Conservation (phyloP, 208 protist genomes). For the Porcisia deanei region DNA sequence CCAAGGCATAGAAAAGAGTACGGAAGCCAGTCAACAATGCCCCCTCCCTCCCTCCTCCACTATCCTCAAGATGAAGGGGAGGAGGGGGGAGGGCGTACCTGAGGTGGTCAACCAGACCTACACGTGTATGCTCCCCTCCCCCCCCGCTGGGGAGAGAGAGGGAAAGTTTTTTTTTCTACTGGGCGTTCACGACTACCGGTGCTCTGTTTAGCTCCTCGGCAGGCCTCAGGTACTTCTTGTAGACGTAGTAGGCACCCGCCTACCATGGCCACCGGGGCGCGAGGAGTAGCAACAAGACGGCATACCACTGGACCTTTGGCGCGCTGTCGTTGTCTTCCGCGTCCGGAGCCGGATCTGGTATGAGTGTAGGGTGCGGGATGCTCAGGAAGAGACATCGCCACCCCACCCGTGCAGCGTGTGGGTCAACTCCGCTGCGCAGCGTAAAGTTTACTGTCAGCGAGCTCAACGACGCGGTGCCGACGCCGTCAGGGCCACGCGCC, state of each 20-base stretch:
- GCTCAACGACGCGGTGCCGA: slow-evolving; percentile 16
- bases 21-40: too few species aligned
- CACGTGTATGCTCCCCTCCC: too few species aligned
- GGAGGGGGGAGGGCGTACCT: background rate
- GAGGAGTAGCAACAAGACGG: slow-evolving; percentile 47
- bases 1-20: too few species aligned
- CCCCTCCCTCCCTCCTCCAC: too few species aligned
- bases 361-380: slow-evolving; percentile 45
- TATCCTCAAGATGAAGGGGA: background rate
- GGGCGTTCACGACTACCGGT: slow-evolving; percentile 14
- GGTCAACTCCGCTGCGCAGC: slow-evolving; percentile 50
- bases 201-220: background rate
- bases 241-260: slow-evolving; percentile 44
- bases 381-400: slow-evolving; percentile 49
- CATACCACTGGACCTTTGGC: slow-evolving; percentile 50
- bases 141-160: background rate
- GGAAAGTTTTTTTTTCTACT: background rate
- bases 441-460: slow-evolving; percentile 57
- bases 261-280: slow-evolving; percentile 39
- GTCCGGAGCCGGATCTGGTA: slow-evolving; percentile 31
- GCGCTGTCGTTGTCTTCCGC: slow-evolving; percentile 39
- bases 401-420: slow-evolving; percentile 39
- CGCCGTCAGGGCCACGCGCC: background rate
- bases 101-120: too few species aligned
- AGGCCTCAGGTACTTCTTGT: slow-evolving; percentile 45